Conservation (phyloP, 2,329 filamentous ascomycete genomes). For the Corynespora cassiicola region DNA sequence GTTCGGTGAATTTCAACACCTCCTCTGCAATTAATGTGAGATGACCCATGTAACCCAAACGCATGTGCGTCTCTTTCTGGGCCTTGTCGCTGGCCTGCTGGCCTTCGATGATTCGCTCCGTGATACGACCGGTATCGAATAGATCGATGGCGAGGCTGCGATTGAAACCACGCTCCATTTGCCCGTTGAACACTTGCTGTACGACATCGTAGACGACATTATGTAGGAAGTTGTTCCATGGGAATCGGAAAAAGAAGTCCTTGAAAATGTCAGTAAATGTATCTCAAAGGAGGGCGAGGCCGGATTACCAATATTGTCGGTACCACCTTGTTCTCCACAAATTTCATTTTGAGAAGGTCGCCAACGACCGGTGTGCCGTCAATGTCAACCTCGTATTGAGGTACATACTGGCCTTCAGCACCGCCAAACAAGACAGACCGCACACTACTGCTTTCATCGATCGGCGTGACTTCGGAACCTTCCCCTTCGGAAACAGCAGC, state of each 20-base stretch:
- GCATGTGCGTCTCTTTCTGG: slow-evolving; percentile 82
- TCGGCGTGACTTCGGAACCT: slow-evolving; percentile 43
- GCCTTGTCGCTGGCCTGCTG: slow-evolving; percentile 87
- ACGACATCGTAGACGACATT: slow-evolving; percentile 99
- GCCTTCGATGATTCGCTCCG: slow-evolving; percentile 88
- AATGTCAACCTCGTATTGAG: slow-evolving; percentile 63
- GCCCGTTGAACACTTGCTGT: slow-evolving; percentile 98
- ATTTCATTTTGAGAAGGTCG: slow-evolving; percentile 93
- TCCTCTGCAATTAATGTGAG: slow-evolving; percentile 96
- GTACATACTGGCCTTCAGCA: slow-evolving; percentile 30
- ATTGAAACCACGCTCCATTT: slow-evolving; percentile 96
- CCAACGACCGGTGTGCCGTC: slow-evolving; percentile 83
- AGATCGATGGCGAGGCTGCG: slow-evolving; percentile 87
- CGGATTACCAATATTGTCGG: slow-evolving; percentile 86
- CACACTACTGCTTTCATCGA: slow-evolving; percentile 41
- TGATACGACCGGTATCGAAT: slow-evolving; percentile 89
- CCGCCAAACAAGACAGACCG: slow-evolving; percentile 44
- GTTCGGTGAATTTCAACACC: slow-evolving; percentile 97
- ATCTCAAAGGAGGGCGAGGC: slow-evolving; percentile 1
- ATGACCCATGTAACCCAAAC: slow-evolving; percentile 98
- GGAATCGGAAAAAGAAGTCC: slow-evolving; percentile 98
- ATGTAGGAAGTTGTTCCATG: slow-evolving; percentile 99
- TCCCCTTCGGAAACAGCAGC: slow-evolving; percentile 33
- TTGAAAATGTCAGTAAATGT: slow-evolving; percentile 43
- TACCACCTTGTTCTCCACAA: slow-evolving; percentile 92